Percentiles rank a stretch among this genome's conserved stretches.
These are phyloP conservation scores for Leptomonas seymouri DNA, from an alignment of 208 protist species.

Conservation along the genomic window DNA sequence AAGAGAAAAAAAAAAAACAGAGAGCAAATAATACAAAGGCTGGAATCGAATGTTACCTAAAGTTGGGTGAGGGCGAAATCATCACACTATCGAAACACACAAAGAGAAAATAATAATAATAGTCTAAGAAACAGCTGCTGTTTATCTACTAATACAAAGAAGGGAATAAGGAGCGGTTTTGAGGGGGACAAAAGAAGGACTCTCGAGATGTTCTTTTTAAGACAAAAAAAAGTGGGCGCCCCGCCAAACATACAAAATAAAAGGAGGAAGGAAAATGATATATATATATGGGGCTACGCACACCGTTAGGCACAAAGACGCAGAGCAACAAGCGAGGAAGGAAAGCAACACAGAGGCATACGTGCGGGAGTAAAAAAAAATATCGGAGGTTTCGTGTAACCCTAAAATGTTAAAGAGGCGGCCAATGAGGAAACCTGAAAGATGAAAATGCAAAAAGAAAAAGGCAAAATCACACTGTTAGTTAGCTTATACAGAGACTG, in stretches of 20 bases:
- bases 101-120: slow-evolving; percentile 2
- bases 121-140: no score
- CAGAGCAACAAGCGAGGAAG: background rate
- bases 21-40: no score
- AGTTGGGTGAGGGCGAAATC: background rate
- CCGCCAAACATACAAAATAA: slow-evolving; percentile 20
- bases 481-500: no score
- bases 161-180: background rate
- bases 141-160: background rate
- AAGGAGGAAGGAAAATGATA: slow-evolving; percentile 9
- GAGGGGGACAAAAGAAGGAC: slow-evolving; percentile 4
- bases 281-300: background rate
- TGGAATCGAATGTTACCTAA: no score
- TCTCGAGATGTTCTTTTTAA: background rate
- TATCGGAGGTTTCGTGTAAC: no score
- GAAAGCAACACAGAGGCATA: background rate
- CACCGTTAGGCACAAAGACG: background rate
- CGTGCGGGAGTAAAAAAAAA: background rate
- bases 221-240: slow-evolving; percentile 10
- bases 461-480: no score
- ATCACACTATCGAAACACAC: background rate
- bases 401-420: no score
- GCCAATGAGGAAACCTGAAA: no score
- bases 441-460: no score
- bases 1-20: slow-evolving; percentile 30